phyloP scores from a whole-genome alignment of 805 yeast species.

The Candida awuae region DNA sequence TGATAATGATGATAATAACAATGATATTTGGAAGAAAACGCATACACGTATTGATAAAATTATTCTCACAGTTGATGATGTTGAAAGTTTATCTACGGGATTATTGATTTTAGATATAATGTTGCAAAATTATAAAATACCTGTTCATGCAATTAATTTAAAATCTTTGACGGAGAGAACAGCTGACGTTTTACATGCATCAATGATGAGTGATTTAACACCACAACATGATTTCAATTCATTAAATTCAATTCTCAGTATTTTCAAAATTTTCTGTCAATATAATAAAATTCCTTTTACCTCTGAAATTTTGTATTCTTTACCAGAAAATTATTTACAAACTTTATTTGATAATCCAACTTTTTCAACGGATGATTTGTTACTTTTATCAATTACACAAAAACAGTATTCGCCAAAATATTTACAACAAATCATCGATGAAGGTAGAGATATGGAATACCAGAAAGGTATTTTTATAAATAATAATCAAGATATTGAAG shows the following conservation, averaged over 20 bases:
- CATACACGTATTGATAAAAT: slow-evolving; percentile 15
- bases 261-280: slow-evolving; percentile 28
- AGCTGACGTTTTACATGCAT: slow-evolving; percentile 61
- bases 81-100: slow-evolving; percentile 26
- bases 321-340: slow-evolving; percentile 21
- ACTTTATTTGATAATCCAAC: slow-evolving; percentile 19
- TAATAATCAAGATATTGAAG: slow-evolving; percentile 18
- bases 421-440: slow-evolving; percentile 11
- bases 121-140: slow-evolving; percentile 18
- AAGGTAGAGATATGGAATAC: slow-evolving; percentile 10
- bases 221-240: slow-evolving; percentile 21
- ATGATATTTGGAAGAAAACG: slow-evolving; percentile 6
- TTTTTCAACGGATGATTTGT: slow-evolving; percentile 17
- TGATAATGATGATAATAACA: background rate
- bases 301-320: slow-evolving; percentile 26
- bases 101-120: slow-evolving; percentile 25
- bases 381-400: slow-evolving; percentile 20
- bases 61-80: slow-evolving; percentile 21
- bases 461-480: slow-evolving; percentile 23
- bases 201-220: slow-evolving; percentile 27
- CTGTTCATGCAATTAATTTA: slow-evolving; percentile 45
- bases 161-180: slow-evolving; percentile 60
- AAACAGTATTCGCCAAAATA: slow-evolving; percentile 15
- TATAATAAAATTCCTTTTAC: slow-evolving; percentile 24
- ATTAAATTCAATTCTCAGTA: slow-evolving; percentile 31